Evolutionary conservation across 1,284 basidiomycete genomes (phyloP), one percentile per base, ranked within the genome.

Genomic region (Leccinum fallax): DNA sequence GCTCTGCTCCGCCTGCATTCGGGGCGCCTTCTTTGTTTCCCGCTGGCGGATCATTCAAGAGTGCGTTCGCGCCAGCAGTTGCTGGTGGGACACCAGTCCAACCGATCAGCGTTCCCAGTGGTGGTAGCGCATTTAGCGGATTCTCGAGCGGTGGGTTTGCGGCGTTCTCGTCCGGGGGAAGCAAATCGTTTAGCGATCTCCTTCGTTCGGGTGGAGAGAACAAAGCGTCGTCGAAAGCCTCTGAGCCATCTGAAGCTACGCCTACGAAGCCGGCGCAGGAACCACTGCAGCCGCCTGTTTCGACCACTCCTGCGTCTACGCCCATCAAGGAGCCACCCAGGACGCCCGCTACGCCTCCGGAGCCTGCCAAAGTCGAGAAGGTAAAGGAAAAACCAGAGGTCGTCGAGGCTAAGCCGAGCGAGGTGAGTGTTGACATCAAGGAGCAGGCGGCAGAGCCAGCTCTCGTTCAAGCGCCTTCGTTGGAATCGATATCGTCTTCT

Each of bases 151-250:
- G 72, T 2, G 67, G 77, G 5, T 78, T 77, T 55, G 57, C 64
- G 6, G 68, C 75, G 9, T 71, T 77, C 63, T 65, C 76, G 4
- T 65, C 69, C 0, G 69, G 68, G n/a, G 69, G 66, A 13, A 68
- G 64, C 19, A 78, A 76, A 65, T 76, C 79, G 7, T 82, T 83
- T 58, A 69, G 71, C 13, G 81, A 82, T 16, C 63, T 83, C 57
- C 67, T 83, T 9, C 69, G 74, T 43, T 68, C 68, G 24, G 66
- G 66, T 11, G 72, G 69, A 19, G 72, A 74, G 49, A 66, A 24
- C 43, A 67, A 63, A n/a, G 28, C 59, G 13, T 34, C 52, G 0
- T 46, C 43, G 43, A 1, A 40, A 16, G n/a, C n/a, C 11, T 6
- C 24, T 21, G 59, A 53, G 16, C 10, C 55, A 13, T 53, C 64